Conservation (phyloP, 805 yeast species). For the Starmera quercuum region DNA sequence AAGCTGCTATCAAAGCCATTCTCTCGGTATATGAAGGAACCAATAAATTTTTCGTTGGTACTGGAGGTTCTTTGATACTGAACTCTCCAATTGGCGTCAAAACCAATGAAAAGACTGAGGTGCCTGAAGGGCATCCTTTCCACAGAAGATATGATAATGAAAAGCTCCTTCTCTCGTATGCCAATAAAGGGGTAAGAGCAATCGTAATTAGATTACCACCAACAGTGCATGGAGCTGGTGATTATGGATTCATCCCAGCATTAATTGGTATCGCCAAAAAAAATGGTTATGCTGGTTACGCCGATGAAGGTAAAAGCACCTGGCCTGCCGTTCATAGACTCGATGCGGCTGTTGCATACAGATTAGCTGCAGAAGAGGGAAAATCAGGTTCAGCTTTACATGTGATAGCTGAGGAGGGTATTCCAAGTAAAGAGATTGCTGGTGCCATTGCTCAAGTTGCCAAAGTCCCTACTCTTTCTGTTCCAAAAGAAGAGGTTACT, state of each 20-base stretch:
- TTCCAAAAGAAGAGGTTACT: conserved; percentile 11
- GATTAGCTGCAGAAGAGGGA: conserved; percentile 20
- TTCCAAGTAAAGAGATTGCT: conserved; percentile 20
- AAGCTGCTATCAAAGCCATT: conserved; percentile 21
- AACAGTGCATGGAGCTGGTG: conserved; percentile 26
- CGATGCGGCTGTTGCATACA: conserved; percentile 26
- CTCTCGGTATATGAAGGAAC: conserved; percentile 22
- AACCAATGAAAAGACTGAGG: conserved; percentile 6
- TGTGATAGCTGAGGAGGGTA: conserved; percentile 18
- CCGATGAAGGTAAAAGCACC: conserved; percentile 25
- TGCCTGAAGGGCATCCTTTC: not conserved
- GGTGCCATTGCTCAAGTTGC: conserved; percentile 17
- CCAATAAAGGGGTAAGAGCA: conserved; percentile 20
- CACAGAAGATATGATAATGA: conserved; percentile 11
- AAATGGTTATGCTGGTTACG: conserved; percentile 22
- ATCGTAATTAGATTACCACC: conserved; percentile 22
- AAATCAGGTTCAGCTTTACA: conserved; percentile 19
- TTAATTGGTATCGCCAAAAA: conserved; percentile 22
- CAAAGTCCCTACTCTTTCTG: conserved; percentile 8
- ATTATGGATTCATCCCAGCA: conserved; percentile 18
- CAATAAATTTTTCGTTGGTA: conserved; percentile 19
- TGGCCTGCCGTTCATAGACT: conserved; percentile 25
- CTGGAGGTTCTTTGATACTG: conserved; percentile 17
- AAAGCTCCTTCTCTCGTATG: conserved; percentile 8
- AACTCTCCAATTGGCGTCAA: conserved; percentile 4